These are phyloP conservation scores for Kodamaea fukazawae DNA, from an alignment of 805 yeast species.

Conservation along the genomic window DNA sequence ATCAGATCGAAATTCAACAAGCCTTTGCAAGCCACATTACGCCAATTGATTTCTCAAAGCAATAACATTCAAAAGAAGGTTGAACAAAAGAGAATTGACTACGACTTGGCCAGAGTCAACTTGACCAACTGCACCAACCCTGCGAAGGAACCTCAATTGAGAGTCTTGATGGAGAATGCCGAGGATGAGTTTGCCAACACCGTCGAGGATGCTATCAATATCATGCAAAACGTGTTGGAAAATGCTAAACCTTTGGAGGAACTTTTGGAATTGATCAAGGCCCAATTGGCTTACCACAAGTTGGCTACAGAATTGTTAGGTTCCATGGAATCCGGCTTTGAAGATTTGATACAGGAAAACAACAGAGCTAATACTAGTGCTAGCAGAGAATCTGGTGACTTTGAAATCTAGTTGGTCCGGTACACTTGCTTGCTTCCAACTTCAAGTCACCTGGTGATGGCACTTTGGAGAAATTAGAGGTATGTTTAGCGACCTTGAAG, in stretches of 20 bases:
- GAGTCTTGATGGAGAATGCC: slow-evolving; percentile 75
- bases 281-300: slow-evolving; percentile 80
- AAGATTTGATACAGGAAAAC: slow-evolving; percentile 54
- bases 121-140: slow-evolving; percentile 42
- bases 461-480: too few relatives aligned
- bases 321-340: slow-evolving; percentile 61
- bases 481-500: too few relatives aligned
- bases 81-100: slow-evolving; percentile 71
- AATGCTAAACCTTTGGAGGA: slow-evolving; percentile 66
- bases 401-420: slow-evolving; percentile 26
- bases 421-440: too few relatives aligned
- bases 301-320: slow-evolving; percentile 67
- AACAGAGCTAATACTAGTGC: slow-evolving; percentile 14
- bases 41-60: slow-evolving; percentile 59
- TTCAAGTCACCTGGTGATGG: too few relatives aligned
- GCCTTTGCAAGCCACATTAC: slow-evolving; percentile 59
- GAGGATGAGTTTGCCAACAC: slow-evolving; percentile 90
- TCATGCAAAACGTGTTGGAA: slow-evolving; percentile 77
- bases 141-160: slow-evolving; percentile 63
- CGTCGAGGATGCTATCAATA: slow-evolving; percentile 80
- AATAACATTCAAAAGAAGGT: slow-evolving; percentile 69
- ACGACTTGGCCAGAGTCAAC: slow-evolving; percentile 68
- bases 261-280: slow-evolving; percentile 65
- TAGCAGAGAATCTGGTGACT: slow-evolving; percentile 31
- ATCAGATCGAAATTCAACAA: slow-evolving; percentile 68